Base-by-base conservation (phyloP, 345 rosid genomes). In the Populus simonii region DNA sequence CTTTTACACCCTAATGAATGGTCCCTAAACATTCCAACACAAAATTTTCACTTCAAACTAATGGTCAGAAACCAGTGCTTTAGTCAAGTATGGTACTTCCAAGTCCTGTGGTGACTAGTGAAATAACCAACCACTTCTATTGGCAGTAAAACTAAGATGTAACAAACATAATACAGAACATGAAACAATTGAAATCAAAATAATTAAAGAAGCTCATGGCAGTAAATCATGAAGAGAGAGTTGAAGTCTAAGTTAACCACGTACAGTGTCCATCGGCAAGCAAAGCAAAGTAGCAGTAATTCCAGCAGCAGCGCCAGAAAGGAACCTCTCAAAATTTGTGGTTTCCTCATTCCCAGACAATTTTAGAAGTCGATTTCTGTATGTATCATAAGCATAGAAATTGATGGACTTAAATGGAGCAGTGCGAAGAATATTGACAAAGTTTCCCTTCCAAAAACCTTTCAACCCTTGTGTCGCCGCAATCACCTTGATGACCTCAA, bases 391-490 rank as follows among this genome's bases (percentile, higher is more conserved):
- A 29, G 96, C 97, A 82, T 90, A 95, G 82, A 95, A 95, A 79
- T 93, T 95, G 89, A 95, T 87, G 55, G 98, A 89, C 85, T 95
- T 95, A 80, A 95, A 95, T 49, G 98, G 99, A 80, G 99, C 97
- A 3, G 98, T 92, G 69, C 99, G 89, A 27, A 95, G 96, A 82
- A 95, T 92, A 85, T 95, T 95, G 74, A 93, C 84, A 69, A 92
- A 86, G 78, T 95, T 95, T 45, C 99, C 98, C 87, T 93, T 95
- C 98, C 99, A 95, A 69, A 95, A 95, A 7, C 98, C 99, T 83
- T 80, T 93, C 35, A 87, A 68, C 47, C 98, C 99, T 69, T 95
- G 91, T 6, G 90, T 73, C 13, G 76, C 84, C 16, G 90, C 90
- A 71, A 95, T 92, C 20, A 74, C 84, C 84, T 84, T 86, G 77